Evolutionary conservation across 768 basidiomycete species (phyloP).

Genomic region (Tylopilus rubrobrunneus): DNA sequence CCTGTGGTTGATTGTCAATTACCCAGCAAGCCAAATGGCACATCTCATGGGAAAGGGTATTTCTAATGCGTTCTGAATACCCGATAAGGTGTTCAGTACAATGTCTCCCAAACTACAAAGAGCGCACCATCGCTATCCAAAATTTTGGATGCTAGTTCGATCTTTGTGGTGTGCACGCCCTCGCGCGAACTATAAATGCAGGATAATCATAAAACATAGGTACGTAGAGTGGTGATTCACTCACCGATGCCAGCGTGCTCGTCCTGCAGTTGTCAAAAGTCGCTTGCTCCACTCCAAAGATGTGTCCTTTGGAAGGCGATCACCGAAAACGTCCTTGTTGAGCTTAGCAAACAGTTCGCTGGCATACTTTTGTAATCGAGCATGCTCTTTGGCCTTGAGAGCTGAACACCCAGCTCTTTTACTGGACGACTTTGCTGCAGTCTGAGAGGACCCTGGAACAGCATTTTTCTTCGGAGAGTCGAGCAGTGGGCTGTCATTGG

Average conservation of each 20-base stretch:
- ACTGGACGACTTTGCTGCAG: slow-evolving; percentile 11
- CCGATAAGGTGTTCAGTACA: background rate
- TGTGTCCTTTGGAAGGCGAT: slow-evolving; percentile 50
- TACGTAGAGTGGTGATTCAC: slow-evolving; percentile 1
- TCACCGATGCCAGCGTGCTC: slow-evolving; percentile 62
- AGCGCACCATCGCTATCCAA: slow-evolving; percentile 67
- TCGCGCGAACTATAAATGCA: slow-evolving; percentile 59
- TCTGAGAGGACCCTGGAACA: background rate
- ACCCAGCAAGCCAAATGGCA: slow-evolving; percentile 88
- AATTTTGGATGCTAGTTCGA: slow-evolving; percentile 79
- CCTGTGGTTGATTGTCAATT: slow-evolving; percentile 64
- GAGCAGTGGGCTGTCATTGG: slow-evolving; percentile 2
- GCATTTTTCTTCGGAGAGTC: slow-evolving; percentile 11
- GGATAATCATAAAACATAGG: background rate
- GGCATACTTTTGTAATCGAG: slow-evolving; percentile 49
- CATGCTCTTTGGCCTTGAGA: slow-evolving; percentile 39
- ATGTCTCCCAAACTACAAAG: background rate
- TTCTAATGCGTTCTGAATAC: slow-evolving; percentile 65
- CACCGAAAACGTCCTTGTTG: slow-evolving; percentile 54
- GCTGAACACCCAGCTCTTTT: slow-evolving; percentile 28
- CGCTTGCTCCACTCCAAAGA: slow-evolving; percentile 65
- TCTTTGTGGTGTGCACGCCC: slow-evolving; percentile 56
- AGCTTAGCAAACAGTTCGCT: slow-evolving; percentile 55
- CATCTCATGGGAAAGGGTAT: slow-evolving; percentile 89
- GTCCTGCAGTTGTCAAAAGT: slow-evolving; percentile 64